phyloP scores from a whole-genome alignment of 2,329 filamentous ascomycete species.

The Penicillium sp. region DNA sequence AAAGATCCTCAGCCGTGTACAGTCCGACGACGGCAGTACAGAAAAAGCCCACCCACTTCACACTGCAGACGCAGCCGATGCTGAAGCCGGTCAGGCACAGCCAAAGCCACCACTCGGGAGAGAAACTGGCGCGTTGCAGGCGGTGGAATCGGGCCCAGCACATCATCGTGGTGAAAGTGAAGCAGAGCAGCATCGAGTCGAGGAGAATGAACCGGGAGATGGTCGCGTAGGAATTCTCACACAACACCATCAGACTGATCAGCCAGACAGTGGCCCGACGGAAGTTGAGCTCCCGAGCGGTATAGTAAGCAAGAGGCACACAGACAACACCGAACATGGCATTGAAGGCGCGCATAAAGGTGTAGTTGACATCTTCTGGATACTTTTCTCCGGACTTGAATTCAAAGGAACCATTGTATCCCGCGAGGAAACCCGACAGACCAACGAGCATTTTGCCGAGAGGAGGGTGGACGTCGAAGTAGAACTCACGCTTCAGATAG shows the following conservation, averaged over 20 bases:
- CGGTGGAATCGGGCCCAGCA: slow-evolving; percentile 98
- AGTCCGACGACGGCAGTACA: slow-evolving; percentile 90
- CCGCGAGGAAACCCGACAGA: slow-evolving; percentile 88
- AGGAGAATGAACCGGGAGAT: slow-evolving; percentile 97
- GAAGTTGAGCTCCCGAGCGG: slow-evolving; percentile 83
- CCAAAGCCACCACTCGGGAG: slow-evolving; percentile 90
- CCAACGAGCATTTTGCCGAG: slow-evolving; percentile 98
- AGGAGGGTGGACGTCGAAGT: slow-evolving; percentile 95
- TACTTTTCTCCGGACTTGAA: slow-evolving; percentile 99
- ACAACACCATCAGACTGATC: slow-evolving; percentile 92
- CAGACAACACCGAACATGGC: slow-evolving; percentile 88
- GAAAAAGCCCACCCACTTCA: slow-evolving; percentile 97
- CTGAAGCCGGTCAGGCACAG: slow-evolving; percentile 87
- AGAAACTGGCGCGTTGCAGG: slow-evolving; percentile 78
- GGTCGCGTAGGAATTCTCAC: slow-evolving; percentile 98
- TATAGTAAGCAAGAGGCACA: slow-evolving; percentile 91
- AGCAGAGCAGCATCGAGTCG: slow-evolving; percentile 97
- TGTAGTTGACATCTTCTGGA: slow-evolving; percentile 88
- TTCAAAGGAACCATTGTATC: slow-evolving; percentile 98
- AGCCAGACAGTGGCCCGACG: slow-evolving; percentile 86
- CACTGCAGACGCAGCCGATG: slow-evolving; percentile 96
- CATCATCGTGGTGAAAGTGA: slow-evolving; percentile 94
- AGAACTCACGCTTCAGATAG: slow-evolving; percentile 98
- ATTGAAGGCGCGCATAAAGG: slow-evolving; percentile 98
- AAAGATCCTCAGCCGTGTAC: slow-evolving; percentile 93